phyloP scores from a whole-genome alignment of 371 early-diverging fungal genomes.

The Rhizopus stolonifer region DNA sequence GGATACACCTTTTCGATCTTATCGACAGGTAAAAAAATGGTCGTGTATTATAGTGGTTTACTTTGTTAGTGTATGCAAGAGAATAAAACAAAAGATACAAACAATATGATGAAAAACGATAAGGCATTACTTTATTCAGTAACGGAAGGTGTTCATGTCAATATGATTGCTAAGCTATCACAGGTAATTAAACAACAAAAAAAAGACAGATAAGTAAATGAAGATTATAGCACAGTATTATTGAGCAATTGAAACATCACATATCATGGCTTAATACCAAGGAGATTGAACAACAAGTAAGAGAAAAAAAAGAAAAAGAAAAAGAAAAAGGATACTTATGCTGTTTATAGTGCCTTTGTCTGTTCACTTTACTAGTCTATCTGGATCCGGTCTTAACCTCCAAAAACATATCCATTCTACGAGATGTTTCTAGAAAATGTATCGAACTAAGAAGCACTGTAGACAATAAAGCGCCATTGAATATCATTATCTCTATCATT shows the following conservation, averaged over 20 bases:
- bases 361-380: slow-evolving; percentile 35
- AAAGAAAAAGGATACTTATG: neutral
- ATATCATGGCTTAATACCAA: slow-evolving; percentile 31
- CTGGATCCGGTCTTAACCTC: slow-evolving; percentile 45
- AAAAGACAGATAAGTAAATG: too few relatives aligned
- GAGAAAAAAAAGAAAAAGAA: neutral
- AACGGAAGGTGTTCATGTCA: neutral
- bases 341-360: slow-evolving; percentile 26
- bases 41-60: neutral
- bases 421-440: slow-evolving; percentile 36
- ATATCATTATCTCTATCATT: slow-evolving; percentile 44
- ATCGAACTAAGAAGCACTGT: slow-evolving; percentile 25
- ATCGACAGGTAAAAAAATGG: slow-evolving; percentile 25
- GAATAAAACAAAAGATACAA: slow-evolving; percentile 9
- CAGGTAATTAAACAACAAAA: slow-evolving; percentile 14
- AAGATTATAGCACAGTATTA: slow-evolving; percentile 16
- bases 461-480: slow-evolving; percentile 25
- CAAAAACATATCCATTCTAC: slow-evolving; percentile 29
- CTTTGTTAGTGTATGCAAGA: slow-evolving; percentile 7
- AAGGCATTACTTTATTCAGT: slow-evolving; percentile 3
- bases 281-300: slow-evolving; percentile 18
- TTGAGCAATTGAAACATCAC: slow-evolving; percentile 25
- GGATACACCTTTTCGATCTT: slow-evolving; percentile 22
- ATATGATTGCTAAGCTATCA: slow-evolving; percentile 15
- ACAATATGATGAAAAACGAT: slow-evolving; percentile 6